A percentile compares a stretch with the other conserved stretches of the same genome.
phyloP scores from a whole-genome alignment of 257 asterid species.

The Solanum virginianum region DNA sequence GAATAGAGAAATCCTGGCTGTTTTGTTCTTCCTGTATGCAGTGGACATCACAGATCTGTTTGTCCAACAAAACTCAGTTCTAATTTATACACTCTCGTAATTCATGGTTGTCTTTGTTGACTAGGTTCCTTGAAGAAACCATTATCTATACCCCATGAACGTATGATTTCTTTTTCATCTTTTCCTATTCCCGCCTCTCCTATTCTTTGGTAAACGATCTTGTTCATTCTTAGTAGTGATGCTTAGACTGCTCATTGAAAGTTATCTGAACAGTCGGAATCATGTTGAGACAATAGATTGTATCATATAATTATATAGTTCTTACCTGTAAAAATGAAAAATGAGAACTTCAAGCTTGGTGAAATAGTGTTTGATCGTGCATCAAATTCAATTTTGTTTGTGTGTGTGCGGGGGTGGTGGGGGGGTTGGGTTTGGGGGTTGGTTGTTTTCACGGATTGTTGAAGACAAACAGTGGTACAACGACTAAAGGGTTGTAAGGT shows the following conservation, averaged over 20 bases:
- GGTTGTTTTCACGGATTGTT: neutral
- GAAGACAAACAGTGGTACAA: neutral
- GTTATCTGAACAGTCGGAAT: neutral
- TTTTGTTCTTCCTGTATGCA: neutral
- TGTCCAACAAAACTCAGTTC: neutral
- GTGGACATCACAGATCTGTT: neutral
- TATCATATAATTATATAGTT: neutral
- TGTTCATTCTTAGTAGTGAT: neutral
- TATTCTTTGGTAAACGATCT: neutral
- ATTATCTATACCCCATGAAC: neutral
- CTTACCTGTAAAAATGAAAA: neutral
- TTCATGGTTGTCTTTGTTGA: neutral
- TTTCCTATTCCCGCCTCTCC: neutral
- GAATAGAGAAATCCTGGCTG: neutral
- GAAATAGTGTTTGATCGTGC: neutral
- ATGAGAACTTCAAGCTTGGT: neutral
- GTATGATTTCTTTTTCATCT: neutral
- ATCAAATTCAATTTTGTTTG: neutral
- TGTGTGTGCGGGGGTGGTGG: neutral
- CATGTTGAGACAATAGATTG: neutral
- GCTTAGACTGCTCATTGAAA: neutral
- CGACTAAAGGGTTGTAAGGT: neutral
- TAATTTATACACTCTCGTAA: neutral
- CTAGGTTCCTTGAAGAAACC: neutral
- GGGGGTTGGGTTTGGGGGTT: no score